Evolutionary conservation across 331 rosid genomes (phyloP), one percentile per base, ranked within the genome.

Genomic region (Pyrus hybrid): DNA sequence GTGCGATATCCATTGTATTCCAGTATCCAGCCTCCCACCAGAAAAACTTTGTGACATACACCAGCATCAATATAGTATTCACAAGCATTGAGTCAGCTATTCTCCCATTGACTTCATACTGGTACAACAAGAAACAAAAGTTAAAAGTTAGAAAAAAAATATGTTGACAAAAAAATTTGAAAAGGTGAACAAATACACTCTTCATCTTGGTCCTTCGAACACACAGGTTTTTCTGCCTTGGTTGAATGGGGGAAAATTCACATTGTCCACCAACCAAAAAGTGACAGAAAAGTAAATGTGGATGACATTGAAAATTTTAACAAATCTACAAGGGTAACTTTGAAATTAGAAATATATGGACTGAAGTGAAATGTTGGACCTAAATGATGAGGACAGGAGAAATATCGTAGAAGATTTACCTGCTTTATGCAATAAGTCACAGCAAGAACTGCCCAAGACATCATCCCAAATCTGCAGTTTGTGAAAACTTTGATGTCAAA

Each of bases 21-120:
- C 93, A 94, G 86, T 94, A 94, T 87, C 99, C 99, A 78, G 93
- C 96, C 86, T 94, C 99, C 99, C 99, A 94, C 97, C 96, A 90
- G 84, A 94, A 94, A 87, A 94, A 94, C 85, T 94, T 94, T 35
- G 97, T 85, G 61, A 94, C 96, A 80, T 94, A 94, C 61, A 87
- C 85, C 83, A 94, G 85, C 96, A 87, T 94, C 73, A 94, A 83
- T 61, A 80, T 70, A 70, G 99, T 94, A 74, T 87, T 94, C 67
- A 92, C 99, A 78, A 94, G 97, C 97, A 94, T 86, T 14, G 97
- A 92, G 86, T 94, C 99, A 20, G 99, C 86, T 56, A 85, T 63
- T 45, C 17, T 85, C 72, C 91, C 91, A 41, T 85, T 83, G 53
- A 72, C 75, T 83, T 87, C 89, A 45, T 83, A 83, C 91, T 87